Base-by-base conservation (phyloP, 108 stramenopile genomes). In the Cyclotella sp. region DNA sequence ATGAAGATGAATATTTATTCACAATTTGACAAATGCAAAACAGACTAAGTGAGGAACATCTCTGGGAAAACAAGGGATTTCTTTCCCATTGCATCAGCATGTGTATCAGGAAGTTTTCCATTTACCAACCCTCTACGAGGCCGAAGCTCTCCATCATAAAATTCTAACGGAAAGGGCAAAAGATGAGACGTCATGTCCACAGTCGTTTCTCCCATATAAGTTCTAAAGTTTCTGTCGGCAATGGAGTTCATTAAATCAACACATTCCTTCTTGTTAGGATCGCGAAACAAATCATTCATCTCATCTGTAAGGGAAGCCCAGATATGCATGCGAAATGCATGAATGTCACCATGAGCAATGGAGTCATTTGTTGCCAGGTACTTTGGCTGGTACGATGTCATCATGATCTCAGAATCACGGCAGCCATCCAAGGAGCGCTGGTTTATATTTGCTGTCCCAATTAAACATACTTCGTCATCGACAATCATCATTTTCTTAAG, bases 361-460 rank as follows among this genome's bases (percentile, higher is more conserved):
- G 75, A 70, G 30, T 49, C 45, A 11, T 69, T 72, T 15, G 81
- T 70, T 57, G 85, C 85, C 3, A 85, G 14, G 51, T 85, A 81
- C 34, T 78, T 65, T 11, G 81, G 78, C 64, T 85, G 85, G 77
- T 81, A 85, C 3, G 76, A 73, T 24, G 80, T 81, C 82, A 83
- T 78, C 78, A 83, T 69, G 52, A 91, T 78, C 60, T 91, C 89
- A 26, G 85, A 75, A 61, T 91, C 90, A 28, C 87, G 72, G 27
- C 74, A 77, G 19, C 88, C 90, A 46, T 81, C 85, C 68, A 91
- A 30, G 41, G 78, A 81, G 24, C 90, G 82, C 53, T 91, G 86
- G 63, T 91, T 91, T 15, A 89, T 78, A 72, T 89, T 91, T 40
- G 88, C 88, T 30, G 82, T 82, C 4, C 90, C 90, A 73, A 91